Conservation (phyloP, 768 basidiomycete genomes). For the Termitomyces sp. region DNA sequence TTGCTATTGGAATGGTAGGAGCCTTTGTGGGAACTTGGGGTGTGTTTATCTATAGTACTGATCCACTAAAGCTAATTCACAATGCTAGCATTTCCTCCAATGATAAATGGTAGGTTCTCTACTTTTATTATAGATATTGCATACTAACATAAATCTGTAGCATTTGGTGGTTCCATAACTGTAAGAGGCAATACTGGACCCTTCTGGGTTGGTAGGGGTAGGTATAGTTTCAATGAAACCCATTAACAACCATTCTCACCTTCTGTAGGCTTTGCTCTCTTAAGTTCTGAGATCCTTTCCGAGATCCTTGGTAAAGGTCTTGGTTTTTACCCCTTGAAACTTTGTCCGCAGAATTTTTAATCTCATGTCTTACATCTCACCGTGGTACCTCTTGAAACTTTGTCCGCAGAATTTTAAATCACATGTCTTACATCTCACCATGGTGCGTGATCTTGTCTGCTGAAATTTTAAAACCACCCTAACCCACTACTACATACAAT, state of each 20-base stretch:
- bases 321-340: too few relatives aligned
- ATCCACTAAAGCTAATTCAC: background rate
- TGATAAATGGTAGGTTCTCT: conserved; percentile 49
- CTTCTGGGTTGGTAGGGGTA: conserved; percentile 83
- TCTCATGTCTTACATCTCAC: too few relatives aligned
- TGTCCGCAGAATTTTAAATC: too few relatives aligned
- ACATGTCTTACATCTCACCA: too few relatives aligned
- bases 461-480: too few relatives aligned
- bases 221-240: too few relatives aligned
- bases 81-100: conserved; percentile 57
- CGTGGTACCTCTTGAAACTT: too few relatives aligned
- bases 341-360: too few relatives aligned
- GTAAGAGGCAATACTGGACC: conserved; percentile 77
- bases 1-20: conserved; percentile 82
- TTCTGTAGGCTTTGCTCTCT: conserved; percentile 58
- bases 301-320: too few relatives aligned
- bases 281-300: too few relatives aligned
- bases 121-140: background rate
- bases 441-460: too few relatives aligned
- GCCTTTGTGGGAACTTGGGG: conserved; percentile 84
- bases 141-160: conserved; percentile 26
- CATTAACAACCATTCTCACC: conserved; percentile 1
- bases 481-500: too few relatives aligned
- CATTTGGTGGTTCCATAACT: conserved; percentile 54
- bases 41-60: conserved; percentile 25